Evolutionary conservation across 306 rosid genomes (phyloP).

Genomic region (Neltuma alba): DNA sequence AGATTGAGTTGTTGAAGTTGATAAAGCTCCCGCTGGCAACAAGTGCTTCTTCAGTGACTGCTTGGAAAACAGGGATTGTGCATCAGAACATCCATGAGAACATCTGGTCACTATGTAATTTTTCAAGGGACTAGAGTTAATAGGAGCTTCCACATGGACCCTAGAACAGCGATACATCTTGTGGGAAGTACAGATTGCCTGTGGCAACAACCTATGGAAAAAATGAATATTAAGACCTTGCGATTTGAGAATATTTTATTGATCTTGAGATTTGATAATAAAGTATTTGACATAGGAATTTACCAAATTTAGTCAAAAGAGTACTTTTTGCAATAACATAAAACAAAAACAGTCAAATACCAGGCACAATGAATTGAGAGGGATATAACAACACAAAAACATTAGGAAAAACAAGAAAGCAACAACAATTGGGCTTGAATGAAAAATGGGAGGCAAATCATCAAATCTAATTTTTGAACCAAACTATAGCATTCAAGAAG

Average conservation of each 20-base stretch:
- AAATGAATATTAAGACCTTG: slow-evolving; percentile 20
- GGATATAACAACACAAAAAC: slow-evolving; percentile 8
- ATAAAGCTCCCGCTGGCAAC: slow-evolving; percentile 67
- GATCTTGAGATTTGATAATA: slow-evolving; percentile 15
- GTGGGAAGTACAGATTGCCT: slow-evolving; percentile 54
- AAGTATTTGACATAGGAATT: slow-evolving; percentile 10
- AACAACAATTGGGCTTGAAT: not conserved
- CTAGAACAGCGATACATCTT: slow-evolving; percentile 54
- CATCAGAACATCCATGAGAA: slow-evolving; percentile 52
- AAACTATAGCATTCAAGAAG: slow-evolving; percentile 1
- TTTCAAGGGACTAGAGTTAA: slow-evolving; percentile 44
- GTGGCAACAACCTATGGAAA: slow-evolving; percentile 55
- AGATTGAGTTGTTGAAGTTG: slow-evolving; percentile 55
- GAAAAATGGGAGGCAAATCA: slow-evolving; percentile 6
- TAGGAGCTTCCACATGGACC: slow-evolving; percentile 47
- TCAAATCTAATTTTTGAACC: not conserved
- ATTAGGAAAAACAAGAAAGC: slow-evolving; percentile 13
- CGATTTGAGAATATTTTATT: slow-evolving; percentile 20
- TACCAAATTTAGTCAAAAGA: slow-evolving; percentile 12
- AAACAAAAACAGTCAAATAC: not conserved
- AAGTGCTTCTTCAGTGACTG: slow-evolving; percentile 51
- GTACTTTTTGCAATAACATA: slow-evolving; percentile 10
- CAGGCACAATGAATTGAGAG: slow-evolving; percentile 25
- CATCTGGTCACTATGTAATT: slow-evolving; percentile 42
- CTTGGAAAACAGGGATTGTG: slow-evolving; percentile 57